These are phyloP conservation scores for Uronychia binucleata DNA, from an alignment of 73 alveolate species.

Conservation along the genomic window DNA sequence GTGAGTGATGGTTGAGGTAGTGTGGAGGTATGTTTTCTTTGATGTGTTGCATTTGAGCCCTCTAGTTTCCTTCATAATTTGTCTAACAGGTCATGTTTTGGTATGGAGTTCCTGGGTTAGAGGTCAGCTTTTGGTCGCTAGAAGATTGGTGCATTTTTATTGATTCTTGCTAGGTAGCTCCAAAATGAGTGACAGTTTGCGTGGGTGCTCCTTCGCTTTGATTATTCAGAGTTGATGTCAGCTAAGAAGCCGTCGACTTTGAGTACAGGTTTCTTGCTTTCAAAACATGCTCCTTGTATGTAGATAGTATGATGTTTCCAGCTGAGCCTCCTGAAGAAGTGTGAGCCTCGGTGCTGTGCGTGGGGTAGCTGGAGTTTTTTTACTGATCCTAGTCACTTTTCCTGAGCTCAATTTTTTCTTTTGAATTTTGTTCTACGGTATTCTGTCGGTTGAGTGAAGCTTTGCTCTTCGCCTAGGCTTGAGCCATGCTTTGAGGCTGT, in stretches of 20 bases:
- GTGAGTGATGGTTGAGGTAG: background rate
- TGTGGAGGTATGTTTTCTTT: background rate
- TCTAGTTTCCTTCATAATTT: background rate
- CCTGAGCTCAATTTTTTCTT: no score
- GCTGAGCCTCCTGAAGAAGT: background rate
- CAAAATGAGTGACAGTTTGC: background rate
- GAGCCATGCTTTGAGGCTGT: background rate
- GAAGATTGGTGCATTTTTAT: background rate
- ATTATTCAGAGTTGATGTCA: background rate
- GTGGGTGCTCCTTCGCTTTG: background rate
- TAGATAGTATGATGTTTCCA: background rate
- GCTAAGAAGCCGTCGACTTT: background rate
- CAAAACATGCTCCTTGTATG: background rate
- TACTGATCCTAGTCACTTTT: no score
- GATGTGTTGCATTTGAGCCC: background rate
- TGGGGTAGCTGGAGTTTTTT: no score
- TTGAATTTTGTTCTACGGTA: no score
- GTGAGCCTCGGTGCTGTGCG: background rate
- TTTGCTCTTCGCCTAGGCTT: background rate
- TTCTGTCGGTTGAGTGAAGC: background rate
- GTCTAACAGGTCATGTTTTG: background rate
- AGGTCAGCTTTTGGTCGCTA: background rate
- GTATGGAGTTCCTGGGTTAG: background rate
- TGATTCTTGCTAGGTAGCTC: background rate
- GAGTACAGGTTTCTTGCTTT: background rate